Conservation (phyloP, 257 asterid genomes). For the Eucommia ulmoides region DNA sequence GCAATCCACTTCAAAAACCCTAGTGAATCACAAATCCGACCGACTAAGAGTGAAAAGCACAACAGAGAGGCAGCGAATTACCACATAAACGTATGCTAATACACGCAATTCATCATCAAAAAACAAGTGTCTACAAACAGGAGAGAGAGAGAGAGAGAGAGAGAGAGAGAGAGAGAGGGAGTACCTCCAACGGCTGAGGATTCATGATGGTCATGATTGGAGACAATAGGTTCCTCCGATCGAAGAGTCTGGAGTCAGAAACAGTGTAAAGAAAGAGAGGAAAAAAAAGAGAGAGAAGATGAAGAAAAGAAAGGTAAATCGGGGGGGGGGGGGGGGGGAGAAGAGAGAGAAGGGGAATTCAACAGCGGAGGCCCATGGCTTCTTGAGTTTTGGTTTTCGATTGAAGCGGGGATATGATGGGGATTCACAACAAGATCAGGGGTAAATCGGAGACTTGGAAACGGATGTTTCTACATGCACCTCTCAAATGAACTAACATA, state of each 20-base stretch:
- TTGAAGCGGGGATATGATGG: too few relatives aligned
- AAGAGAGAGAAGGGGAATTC: too few relatives aligned
- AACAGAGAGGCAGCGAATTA: background rate
- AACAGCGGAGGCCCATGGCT: too few relatives aligned
- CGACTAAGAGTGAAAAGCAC: background rate
- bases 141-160: background rate
- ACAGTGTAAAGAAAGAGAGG: background rate
- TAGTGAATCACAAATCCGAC: background rate
- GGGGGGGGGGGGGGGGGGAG: background rate
- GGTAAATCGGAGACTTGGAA: too few relatives aligned
- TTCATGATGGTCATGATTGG: background rate
- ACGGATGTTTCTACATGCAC: too few relatives aligned
- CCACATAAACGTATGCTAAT: background rate
- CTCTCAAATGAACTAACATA: too few relatives aligned
- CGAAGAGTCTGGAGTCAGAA: background rate
- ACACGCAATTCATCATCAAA: background rate
- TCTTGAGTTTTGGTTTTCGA: too few relatives aligned
- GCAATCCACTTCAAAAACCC: background rate
- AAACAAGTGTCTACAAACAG: background rate
- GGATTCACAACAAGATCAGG: too few relatives aligned
- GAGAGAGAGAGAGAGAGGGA: too few relatives aligned
- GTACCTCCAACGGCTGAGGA: slow-evolving; percentile 5
- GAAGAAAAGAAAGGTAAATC: background rate
- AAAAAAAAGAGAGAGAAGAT: background rate
- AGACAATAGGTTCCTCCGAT: background rate